Evolutionary conservation across 1,284 basidiomycete genomes (phyloP).

Genomic region (Cystobasidium sp.): DNA sequence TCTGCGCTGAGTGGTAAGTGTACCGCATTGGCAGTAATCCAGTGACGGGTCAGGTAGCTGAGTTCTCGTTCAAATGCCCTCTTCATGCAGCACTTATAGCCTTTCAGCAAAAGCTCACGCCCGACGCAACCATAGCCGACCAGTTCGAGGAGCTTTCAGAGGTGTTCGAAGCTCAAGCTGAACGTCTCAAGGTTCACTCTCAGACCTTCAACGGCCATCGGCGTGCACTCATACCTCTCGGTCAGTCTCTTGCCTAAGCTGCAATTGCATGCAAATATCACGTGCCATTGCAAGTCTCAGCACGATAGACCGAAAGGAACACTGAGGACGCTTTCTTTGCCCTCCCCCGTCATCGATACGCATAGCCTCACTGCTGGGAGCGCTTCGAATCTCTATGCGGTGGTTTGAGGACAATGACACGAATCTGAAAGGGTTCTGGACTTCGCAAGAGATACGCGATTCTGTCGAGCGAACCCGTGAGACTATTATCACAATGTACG

Average conservation of each 20-base stretch:
- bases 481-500: neutral
- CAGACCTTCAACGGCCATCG: no score
- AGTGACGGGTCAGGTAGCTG: no score
- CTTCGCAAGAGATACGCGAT: conserved; percentile 7
- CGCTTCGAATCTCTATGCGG: neutral
- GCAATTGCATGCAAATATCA: no score
- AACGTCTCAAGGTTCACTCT: neutral
- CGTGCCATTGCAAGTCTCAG: neutral
- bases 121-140: neutral
- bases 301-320: neutral
- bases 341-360: neutral
- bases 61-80: no score
- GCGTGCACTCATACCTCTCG: no score
- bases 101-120: conserved; percentile 5
- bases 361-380: conserved; percentile 6
- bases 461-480: conserved; percentile 1
- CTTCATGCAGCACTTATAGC: neutral
- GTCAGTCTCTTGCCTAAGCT: no score
- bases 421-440: conserved; percentile 11
- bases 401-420: conserved; percentile 15
- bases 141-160: conserved; percentile 10
- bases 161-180: conserved; percentile 1
- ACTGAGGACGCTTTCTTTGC: neutral
- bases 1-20: no score
- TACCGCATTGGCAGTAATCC: no score